Evolutionary conservation across 495 filamentous ascomycete genomes (phyloP).

Genomic region (Hyphodiscus hymeniophilus): DNA sequence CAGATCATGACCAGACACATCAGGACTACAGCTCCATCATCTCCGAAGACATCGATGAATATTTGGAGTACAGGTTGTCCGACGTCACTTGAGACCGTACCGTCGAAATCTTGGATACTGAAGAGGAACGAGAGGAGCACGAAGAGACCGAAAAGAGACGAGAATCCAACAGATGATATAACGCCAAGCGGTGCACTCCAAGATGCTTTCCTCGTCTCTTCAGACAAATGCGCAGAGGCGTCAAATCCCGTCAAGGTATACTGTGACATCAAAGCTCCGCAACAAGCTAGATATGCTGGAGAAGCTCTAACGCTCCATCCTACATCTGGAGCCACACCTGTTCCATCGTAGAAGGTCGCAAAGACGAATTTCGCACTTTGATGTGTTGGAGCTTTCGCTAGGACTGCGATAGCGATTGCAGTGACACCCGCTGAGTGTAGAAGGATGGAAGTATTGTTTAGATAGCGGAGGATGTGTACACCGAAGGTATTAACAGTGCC

Average conservation of each 20-base stretch:
- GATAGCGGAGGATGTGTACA: slow-evolving; percentile 44
- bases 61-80: slow-evolving; percentile 52
- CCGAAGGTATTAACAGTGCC: slow-evolving; percentile 52
- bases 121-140: slow-evolving; percentile 50
- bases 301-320: slow-evolving; percentile 45
- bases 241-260: slow-evolving; percentile 50
- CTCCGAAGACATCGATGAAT: slow-evolving; percentile 46
- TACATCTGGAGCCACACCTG: slow-evolving; percentile 29
- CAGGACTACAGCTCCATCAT: slow-evolving; percentile 44
- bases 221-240: slow-evolving; percentile 49
- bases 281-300: slow-evolving; percentile 46
- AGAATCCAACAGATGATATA: slow-evolving; percentile 48
- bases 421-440: slow-evolving; percentile 51
- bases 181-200: slow-evolving; percentile 56
- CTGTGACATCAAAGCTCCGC: slow-evolving; percentile 46
- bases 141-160: slow-evolving; percentile 55
- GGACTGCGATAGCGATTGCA: slow-evolving; percentile 47
- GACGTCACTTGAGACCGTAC: slow-evolving; percentile 30
- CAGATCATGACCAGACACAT: slow-evolving; percentile 53
- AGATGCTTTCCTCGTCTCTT: slow-evolving; percentile 51
- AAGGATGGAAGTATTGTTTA: slow-evolving; percentile 55
- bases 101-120: slow-evolving; percentile 48
- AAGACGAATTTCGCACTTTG: slow-evolving; percentile 54
- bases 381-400: slow-evolving; percentile 54
- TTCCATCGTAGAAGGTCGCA: slow-evolving; percentile 48